Conservation (phyloP, 306 rosid genomes). For the Corylus avellana region DNA sequence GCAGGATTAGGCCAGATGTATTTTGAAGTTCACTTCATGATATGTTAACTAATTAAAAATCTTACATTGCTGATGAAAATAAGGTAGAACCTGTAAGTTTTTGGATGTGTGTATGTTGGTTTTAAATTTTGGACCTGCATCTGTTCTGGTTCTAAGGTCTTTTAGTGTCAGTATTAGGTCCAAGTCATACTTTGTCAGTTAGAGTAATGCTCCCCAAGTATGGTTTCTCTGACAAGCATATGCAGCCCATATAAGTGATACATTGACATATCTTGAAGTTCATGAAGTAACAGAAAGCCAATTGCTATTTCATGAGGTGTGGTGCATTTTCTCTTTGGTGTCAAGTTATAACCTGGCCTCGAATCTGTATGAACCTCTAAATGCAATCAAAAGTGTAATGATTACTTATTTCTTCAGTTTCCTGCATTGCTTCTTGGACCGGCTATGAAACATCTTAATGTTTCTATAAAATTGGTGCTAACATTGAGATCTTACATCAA, state of each 20-base stretch:
- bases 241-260: conserved; percentile 5
- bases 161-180: background rate
- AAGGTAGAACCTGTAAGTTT: background rate
- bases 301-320: background rate
- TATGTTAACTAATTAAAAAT: background rate
- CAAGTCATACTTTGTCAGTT: background rate
- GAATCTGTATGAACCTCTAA: background rate
- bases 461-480: background rate
- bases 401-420: background rate
- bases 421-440: background rate
- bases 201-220: background rate
- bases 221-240: background rate
- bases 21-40: background rate
- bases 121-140: background rate
- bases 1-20: background rate
- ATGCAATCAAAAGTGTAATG: background rate
- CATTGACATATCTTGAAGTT: background rate
- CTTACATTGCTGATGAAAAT: background rate
- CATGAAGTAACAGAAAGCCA: background rate
- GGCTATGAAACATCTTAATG: background rate
- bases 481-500: background rate
- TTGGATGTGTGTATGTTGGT: background rate
- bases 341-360: background rate
- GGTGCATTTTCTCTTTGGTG: background rate
- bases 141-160: background rate